Evolutionary conservation across 768 basidiomycete genomes (phyloP).

Genomic region (Chiua virens): DNA sequence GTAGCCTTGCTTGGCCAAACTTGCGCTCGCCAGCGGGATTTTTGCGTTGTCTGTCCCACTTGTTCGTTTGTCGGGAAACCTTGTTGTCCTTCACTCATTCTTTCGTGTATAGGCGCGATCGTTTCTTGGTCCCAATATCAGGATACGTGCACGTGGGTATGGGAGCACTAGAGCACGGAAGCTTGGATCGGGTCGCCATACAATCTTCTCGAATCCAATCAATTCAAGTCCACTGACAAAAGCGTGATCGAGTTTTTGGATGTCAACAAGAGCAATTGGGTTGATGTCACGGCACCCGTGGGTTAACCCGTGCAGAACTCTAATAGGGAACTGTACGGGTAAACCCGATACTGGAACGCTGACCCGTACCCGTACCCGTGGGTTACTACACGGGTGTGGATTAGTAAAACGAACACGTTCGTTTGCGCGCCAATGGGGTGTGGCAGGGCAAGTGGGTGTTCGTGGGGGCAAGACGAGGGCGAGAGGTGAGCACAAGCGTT

Average conservation of each 20-base stretch:
- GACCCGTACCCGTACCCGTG: no score
- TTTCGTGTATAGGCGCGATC: slow-evolving; percentile 6
- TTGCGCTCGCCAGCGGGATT: slow-evolving; percentile 12
- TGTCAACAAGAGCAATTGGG: slow-evolving; percentile 1
- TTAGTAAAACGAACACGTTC: no score
- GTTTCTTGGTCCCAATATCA: slow-evolving; percentile 10
- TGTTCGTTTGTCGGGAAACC: neutral
- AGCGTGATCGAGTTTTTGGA: slow-evolving; percentile 17
- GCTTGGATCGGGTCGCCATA: slow-evolving; percentile 5
- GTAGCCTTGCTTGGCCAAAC: slow-evolving; percentile 10
- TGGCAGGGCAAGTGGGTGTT: no score
- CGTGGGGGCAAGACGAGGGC: no score
- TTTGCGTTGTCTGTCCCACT: slow-evolving; percentile 11
- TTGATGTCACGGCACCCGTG: no score
- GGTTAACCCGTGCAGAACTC: no score
- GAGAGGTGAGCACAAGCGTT: no score
- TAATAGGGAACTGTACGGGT: no score
- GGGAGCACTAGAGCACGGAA: slow-evolving; percentile 11
- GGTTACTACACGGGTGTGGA: no score
- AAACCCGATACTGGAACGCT: no score
- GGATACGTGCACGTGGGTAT: neutral
- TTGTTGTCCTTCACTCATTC: neutral
- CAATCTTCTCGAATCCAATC: slow-evolving; percentile 5
- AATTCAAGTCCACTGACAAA: neutral
- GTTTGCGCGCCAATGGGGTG: no score